A percentile compares a stretch with the other conserved stretches of the same genome.
These are phyloP conservation scores for Mycosarcoma mackinlayi DNA, from an alignment of 1,284 basidiomycete genomes.

Conservation along the genomic window DNA sequence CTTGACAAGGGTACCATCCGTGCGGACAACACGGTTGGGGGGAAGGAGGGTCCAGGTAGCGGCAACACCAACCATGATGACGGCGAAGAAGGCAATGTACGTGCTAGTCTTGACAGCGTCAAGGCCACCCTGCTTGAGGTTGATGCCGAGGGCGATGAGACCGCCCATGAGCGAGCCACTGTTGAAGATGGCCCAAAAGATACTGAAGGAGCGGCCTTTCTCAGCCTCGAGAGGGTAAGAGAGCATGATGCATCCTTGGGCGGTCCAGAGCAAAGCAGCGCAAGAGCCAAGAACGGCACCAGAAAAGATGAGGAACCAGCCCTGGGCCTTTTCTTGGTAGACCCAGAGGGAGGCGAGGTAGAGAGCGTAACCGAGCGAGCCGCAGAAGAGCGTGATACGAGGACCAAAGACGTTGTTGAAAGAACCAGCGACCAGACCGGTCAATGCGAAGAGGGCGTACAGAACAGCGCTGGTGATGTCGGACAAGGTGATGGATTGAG, in stretches of 20 bases:
- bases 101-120: conserved; percentile 32
- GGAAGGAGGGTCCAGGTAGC: conserved; percentile 44
- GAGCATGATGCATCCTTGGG: conserved; percentile 83
- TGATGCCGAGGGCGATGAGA: conserved; percentile 73
- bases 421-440: conserved; percentile 75
- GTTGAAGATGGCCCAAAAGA: conserved; percentile 79
- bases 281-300: conserved; percentile 84
- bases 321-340: conserved; percentile 66
- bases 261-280: conserved; percentile 76
- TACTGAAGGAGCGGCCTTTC: conserved; percentile 79
- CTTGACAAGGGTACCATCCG: conserved; percentile 49
- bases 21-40: conserved; percentile 44
- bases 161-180: conserved; percentile 76
- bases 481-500: conserved; percentile 32
- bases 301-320: conserved; percentile 73
- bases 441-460: conserved; percentile 58
- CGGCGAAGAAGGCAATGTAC: conserved; percentile 54
- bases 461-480: conserved; percentile 39
- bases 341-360: conserved; percentile 78
- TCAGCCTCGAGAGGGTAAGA: conserved; percentile 78
- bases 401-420: conserved; percentile 75
- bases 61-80: conserved; percentile 53
- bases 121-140: conserved; percentile 40
- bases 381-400: conserved; percentile 77
- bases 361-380: conserved; percentile 72